These are phyloP conservation scores for Trichoderma pleuroti DNA, from an alignment of 2,329 filamentous ascomycete species.

Conservation along the genomic window DNA sequence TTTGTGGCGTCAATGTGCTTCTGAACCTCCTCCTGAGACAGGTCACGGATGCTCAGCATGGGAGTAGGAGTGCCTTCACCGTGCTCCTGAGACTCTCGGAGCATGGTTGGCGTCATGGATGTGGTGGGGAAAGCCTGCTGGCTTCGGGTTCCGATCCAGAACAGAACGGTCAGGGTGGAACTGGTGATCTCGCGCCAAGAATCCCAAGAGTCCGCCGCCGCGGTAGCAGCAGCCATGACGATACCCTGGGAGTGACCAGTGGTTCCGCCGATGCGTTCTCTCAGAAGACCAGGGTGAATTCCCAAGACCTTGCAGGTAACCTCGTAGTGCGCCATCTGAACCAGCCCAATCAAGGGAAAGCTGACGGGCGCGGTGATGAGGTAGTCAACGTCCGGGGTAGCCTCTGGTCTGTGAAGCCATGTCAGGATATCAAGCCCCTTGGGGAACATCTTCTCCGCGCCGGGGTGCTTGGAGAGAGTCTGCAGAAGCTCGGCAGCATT, in stretches of 20 bases:
- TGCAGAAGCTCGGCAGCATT: conserved; percentile 85
- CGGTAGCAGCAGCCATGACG: conserved; percentile 86
- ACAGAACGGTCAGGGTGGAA: conserved; percentile 84
- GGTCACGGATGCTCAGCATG: conserved; percentile 95
- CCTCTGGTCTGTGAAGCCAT: conserved; percentile 86
- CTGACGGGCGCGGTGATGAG: conserved; percentile 92
- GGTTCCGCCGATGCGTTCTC: conserved; percentile 78
- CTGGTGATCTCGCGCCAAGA: conserved; percentile 77
- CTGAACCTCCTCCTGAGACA: conserved; percentile 83
- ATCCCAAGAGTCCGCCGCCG: conserved; percentile 89
- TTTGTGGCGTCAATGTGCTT: conserved; percentile 97
- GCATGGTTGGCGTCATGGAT: conserved; percentile 82
- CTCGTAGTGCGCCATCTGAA: conserved; percentile 92
- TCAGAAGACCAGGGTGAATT: conserved; percentile 81
- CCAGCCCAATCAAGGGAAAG: conserved; percentile 90
- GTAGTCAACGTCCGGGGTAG: conserved; percentile 91
- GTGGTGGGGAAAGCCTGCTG: conserved; percentile 97
- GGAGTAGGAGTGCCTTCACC: conserved; percentile 95
- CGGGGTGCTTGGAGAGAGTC: conserved; percentile 73
- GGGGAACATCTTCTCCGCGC: conserved; percentile 90
- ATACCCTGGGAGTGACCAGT: conserved; percentile 97
- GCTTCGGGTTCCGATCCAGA: conserved; percentile 97
- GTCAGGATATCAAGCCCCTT: conserved; percentile 94
- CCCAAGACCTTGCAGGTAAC: conserved; percentile 91
- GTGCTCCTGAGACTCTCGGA: conserved; percentile 90